These are phyloP conservation scores for Mucor indicus DNA, from an alignment of 371 early-diverging fungal genomes.

Conservation along the genomic window DNA sequence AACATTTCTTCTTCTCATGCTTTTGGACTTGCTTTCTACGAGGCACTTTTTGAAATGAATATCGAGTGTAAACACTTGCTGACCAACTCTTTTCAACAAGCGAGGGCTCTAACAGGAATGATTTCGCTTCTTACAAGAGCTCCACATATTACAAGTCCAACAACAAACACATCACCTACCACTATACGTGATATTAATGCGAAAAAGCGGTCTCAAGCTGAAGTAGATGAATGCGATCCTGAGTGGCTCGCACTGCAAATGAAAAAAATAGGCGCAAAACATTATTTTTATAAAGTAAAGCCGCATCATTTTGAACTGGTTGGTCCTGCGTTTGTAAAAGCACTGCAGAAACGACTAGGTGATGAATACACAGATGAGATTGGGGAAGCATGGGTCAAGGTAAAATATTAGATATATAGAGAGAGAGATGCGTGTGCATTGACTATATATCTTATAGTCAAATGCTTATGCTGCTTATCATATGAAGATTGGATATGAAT, in stretches of 20 bases:
- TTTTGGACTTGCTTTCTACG: no score
- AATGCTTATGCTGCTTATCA: conserved; percentile 32
- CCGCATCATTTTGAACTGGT: conserved; percentile 32
- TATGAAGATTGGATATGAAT: conserved; percentile 35
- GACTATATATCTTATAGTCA: no score
- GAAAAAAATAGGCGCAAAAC: conserved; percentile 38
- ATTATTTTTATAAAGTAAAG: conserved; percentile 33
- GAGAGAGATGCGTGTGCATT: no score
- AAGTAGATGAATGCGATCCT: conserved; percentile 33
- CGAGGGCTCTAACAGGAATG: no score
- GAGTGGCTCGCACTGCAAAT: conserved; percentile 23
- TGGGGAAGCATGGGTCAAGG: conserved; percentile 42
- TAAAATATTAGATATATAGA: no score
- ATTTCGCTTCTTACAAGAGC: no score
- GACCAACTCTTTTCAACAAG: no score
- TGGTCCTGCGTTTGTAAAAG: conserved; percentile 37
- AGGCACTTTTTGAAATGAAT: no score
- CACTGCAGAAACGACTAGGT: conserved; percentile 30
- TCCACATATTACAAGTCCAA: no score
- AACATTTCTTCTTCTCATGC: no score
- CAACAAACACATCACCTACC: no score
- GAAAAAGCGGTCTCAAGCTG: neutral
- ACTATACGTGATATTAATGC: conserved; percentile 32
- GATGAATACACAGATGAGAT: conserved; percentile 36
- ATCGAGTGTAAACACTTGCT: no score